Percentiles rank a stretch among this genome's conserved stretches.
These are phyloP conservation scores for Camellia sinensis DNA, from an alignment of 148 eudicot species.

Conservation along the genomic window DNA sequence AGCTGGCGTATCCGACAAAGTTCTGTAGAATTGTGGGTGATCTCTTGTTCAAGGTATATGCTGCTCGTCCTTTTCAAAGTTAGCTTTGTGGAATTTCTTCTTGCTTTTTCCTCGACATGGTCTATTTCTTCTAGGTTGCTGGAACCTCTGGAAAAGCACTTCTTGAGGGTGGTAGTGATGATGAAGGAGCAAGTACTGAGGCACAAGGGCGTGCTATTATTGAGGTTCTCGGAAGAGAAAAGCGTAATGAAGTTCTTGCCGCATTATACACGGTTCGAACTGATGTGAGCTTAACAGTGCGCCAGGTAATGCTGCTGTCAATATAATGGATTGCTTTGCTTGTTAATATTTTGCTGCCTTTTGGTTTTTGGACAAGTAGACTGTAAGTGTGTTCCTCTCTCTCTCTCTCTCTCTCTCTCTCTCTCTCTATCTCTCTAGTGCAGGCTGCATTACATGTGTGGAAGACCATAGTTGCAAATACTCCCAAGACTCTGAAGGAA, in stretches of 20 bases:
- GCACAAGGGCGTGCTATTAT: slow-evolving; percentile 98
- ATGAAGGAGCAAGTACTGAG: slow-evolving; percentile 99
- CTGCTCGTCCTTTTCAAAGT: slow-evolving; percentile 6
- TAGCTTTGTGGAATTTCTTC: slow-evolving; percentile 9
- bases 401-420: slow-evolving; percentile 7
- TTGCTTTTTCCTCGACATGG: neutral
- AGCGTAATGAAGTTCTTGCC: slow-evolving; percentile 96
- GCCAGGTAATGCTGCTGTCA: slow-evolving; percentile 61
- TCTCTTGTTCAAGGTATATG: slow-evolving; percentile 81
- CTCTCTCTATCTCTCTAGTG: too few species aligned
- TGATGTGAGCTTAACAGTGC: slow-evolving; percentile 89
- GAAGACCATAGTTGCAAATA: slow-evolving; percentile 96
- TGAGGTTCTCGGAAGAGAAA: slow-evolving; percentile 90
- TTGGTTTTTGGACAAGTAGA: neutral
- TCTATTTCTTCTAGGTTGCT: slow-evolving; percentile 60
- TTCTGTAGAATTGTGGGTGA: slow-evolving; percentile 96
- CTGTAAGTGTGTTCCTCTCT: slow-evolving; percentile 6
- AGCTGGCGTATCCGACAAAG: slow-evolving; percentile 98
- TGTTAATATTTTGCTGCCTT: neutral
- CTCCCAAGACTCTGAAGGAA: slow-evolving; percentile 95
- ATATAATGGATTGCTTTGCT: neutral
- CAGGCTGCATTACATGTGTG: slow-evolving; percentile 99
- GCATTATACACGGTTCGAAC: slow-evolving; percentile 98
- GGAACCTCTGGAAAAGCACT: slow-evolving; percentile 99
- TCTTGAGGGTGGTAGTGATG: slow-evolving; percentile 99